A percentile compares a stretch with the other conserved stretches of the same genome.
Conservation (phyloP, 106 monocot genomes). For the Dendrobium catenatum region DNA sequence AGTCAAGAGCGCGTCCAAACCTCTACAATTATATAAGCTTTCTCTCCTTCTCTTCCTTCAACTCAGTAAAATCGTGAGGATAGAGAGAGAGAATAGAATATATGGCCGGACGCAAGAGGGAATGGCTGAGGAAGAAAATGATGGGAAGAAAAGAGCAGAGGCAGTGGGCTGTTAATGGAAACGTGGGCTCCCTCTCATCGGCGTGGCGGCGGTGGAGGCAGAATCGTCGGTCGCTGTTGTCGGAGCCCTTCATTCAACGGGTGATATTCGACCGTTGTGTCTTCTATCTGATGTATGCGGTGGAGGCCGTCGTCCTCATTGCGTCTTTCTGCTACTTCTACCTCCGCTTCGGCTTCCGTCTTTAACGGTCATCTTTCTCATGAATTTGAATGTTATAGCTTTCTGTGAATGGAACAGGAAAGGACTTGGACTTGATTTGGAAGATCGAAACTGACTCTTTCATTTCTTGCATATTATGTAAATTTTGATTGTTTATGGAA, state of each 20-base stretch:
- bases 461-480: too few species aligned
- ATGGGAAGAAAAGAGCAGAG: not conserved
- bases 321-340: slow-evolving; percentile 3
- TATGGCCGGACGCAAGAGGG: slow-evolving; percentile 2
- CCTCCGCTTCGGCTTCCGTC: slow-evolving; percentile 6
- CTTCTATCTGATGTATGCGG: slow-evolving; percentile 4
- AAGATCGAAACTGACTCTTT: too few species aligned
- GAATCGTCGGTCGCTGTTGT: not conserved
- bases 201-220: not conserved
- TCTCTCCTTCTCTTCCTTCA: too few species aligned
- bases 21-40: too few species aligned
- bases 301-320: slow-evolving; percentile 6
- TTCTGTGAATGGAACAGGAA: too few species aligned
- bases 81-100: not conserved
- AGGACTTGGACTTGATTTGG: too few species aligned
- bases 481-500: too few species aligned
- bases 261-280: not conserved
- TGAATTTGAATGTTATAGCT: not conserved
- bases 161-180: not conserved
- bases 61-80: not conserved
- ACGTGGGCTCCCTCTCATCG: not conserved
- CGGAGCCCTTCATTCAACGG: not conserved
- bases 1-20: too few species aligned
- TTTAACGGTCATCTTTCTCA: not conserved
- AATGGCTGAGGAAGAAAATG: slow-evolving; percentile 6